Percentiles rank a stretch among this genome's conserved stretches.
Evolutionary conservation across 2,329 filamentous ascomycete species (phyloP).

Genomic region (Pestalotiopsis sp.): DNA sequence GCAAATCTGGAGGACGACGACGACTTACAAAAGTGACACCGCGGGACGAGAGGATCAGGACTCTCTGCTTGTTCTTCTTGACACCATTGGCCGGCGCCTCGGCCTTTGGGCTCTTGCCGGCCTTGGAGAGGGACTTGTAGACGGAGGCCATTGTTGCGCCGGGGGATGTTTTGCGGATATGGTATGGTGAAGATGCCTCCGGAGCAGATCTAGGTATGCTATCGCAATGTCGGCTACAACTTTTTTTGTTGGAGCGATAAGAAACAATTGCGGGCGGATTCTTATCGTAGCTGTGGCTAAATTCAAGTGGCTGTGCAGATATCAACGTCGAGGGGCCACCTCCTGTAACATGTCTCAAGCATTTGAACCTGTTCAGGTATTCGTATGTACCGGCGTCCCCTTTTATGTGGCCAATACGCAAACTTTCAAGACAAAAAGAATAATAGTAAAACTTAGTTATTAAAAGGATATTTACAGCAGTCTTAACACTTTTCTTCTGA

Average conservation of each 20-base stretch:
- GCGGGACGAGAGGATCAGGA: constrained; percentile 88
- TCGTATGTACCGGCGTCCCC: no score
- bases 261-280: neutral
- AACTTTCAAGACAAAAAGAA: no score
- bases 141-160: constrained; percentile 65
- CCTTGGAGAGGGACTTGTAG: constrained; percentile 74
- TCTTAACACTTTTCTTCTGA: neutral
- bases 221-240: neutral
- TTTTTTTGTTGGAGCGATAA: constrained; percentile 2
- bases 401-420: no score
- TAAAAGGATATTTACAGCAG: no score
- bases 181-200: constrained; percentile 1
- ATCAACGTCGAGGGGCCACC: neutral
- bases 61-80: constrained; percentile 72
- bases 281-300: neutral
- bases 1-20: neutral
- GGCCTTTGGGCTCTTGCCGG: constrained; percentile 49
- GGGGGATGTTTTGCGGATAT: constrained; percentile 18
- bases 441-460: no score
- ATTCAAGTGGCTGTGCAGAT: neutral
- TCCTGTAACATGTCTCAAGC: neutral
- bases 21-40: constrained; percentile 83
- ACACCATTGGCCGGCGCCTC: constrained; percentile 52
- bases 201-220: neutral
- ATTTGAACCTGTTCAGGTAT: no score